These are phyloP conservation scores for Trichoderma sp. DNA, from an alignment of 2,329 filamentous ascomycete genomes.

Conservation along the genomic window DNA sequence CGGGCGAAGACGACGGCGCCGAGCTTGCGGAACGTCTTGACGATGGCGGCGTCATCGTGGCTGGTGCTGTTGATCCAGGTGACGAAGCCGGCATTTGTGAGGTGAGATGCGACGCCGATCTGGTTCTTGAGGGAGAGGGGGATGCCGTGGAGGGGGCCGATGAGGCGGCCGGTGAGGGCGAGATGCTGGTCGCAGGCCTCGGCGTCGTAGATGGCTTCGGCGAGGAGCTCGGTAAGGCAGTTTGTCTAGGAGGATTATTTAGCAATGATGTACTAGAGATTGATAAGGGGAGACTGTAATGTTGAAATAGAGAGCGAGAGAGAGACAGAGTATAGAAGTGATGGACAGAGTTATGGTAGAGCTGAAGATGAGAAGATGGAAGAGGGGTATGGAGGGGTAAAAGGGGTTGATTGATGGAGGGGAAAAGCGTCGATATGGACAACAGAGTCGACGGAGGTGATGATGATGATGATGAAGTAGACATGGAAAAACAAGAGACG, in stretches of 20 bases:
- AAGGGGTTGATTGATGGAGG: neutral
- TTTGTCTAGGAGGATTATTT: neutral
- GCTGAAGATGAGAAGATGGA: neutral
- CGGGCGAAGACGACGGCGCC: slow-evolving; percentile 17
- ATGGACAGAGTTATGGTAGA: neutral
- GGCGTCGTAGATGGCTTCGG: slow-evolving; percentile 14
- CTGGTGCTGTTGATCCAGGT: slow-evolving; percentile 13
- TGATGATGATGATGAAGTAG: neutral
- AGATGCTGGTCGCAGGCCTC: slow-evolving; percentile 14
- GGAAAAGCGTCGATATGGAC: neutral
- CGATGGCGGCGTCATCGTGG: neutral
- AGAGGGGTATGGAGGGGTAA: neutral
- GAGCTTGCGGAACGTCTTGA: slow-evolving; percentile 10
- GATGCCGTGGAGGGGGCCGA: slow-evolving; percentile 18
- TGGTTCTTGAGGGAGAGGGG: slow-evolving; percentile 17
- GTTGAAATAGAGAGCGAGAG: neutral
- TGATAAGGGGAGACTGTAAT: too few species aligned
- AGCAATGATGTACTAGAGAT: neutral
- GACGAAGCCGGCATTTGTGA: slow-evolving; percentile 12
- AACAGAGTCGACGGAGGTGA: neutral
- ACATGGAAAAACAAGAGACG: neutral
- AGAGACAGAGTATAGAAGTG: neutral
- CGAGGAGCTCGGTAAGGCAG: slow-evolving; percentile 16
- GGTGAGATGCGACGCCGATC: neutral
- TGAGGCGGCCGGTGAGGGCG: slow-evolving; percentile 2